These are phyloP conservation scores for Exophiala bonariae DNA, from an alignment of 2,329 filamentous ascomycete species.

Conservation along the genomic window DNA sequence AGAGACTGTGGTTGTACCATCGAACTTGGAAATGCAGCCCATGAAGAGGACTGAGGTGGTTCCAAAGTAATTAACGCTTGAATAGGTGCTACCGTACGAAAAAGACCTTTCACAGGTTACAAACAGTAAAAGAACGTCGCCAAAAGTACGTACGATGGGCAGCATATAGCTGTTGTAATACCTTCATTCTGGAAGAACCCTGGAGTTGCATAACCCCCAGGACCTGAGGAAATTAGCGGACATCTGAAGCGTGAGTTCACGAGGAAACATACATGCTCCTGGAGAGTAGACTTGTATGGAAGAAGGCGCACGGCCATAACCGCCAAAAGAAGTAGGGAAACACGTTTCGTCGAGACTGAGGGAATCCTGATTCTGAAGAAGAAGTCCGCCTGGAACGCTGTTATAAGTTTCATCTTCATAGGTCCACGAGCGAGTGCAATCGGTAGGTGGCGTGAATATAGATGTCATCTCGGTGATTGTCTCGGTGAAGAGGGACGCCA, in stretches of 20 bases:
- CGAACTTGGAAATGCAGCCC: constrained; percentile 23
- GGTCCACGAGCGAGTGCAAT: constrained; percentile 27
- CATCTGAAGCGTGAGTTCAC: no score
- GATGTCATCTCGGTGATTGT: constrained; percentile 13
- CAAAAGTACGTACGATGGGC: constrained; percentile 28
- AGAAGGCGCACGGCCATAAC: constrained; percentile 18
- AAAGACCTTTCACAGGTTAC: background rate
- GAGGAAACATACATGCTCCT: constrained; percentile 26
- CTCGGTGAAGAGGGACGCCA: constrained; percentile 1
- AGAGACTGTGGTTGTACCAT: constrained; percentile 17
- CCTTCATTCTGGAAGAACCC: constrained; percentile 18
- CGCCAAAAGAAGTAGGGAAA: constrained; percentile 18
- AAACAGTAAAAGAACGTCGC: no score
- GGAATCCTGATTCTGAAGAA: constrained; percentile 24
- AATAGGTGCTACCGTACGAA: constrained; percentile 2
- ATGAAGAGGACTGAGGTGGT: constrained; percentile 14
- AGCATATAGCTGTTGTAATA: constrained; percentile 31
- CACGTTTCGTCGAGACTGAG: constrained; percentile 15
- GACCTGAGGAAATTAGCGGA: constrained; percentile 1
- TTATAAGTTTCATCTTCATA: constrained; percentile 25
- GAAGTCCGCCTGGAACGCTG: constrained; percentile 19
- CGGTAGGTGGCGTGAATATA: constrained; percentile 27
- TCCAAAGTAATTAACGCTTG: background rate
- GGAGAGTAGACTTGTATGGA: constrained; percentile 26
- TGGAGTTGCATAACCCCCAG: constrained; percentile 29